Conservation (phyloP, 306 rosid species). For the Ormosia semicastrata region DNA sequence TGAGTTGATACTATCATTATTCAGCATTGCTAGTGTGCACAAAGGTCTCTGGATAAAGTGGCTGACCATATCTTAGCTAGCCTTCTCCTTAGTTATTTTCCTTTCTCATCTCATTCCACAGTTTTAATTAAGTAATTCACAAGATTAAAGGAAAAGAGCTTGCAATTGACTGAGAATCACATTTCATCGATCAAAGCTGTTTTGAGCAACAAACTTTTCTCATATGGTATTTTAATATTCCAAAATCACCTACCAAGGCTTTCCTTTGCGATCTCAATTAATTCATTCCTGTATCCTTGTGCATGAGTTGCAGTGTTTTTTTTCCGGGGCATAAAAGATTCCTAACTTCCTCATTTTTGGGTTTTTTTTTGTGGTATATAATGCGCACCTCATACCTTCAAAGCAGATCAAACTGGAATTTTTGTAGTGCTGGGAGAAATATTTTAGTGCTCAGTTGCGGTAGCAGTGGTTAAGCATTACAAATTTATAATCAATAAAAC, state of each 20-base stretch:
- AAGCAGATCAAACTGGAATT: no score
- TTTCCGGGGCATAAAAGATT: no score
- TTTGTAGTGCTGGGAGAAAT: no score
- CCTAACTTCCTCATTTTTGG: no score
- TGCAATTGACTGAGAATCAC: not conserved
- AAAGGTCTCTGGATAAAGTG: not conserved
- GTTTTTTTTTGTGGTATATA: no score
- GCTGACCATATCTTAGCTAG: not conserved
- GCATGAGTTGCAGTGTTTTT: no score
- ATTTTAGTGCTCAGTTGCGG: no score
- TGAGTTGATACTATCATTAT: not conserved
- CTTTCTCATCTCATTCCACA: not conserved
- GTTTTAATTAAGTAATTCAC: not conserved
- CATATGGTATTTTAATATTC: not conserved
- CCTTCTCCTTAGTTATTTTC: not conserved
- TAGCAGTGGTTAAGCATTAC: no score
- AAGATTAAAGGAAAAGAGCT: not conserved
- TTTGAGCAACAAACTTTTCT: not conserved
- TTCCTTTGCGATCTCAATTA: not conserved
- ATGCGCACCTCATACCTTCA: no score
- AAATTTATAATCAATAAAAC: no score
- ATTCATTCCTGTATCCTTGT: not conserved
- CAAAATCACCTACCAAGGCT: not conserved
- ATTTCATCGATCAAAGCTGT: not conserved
- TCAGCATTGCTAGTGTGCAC: not conserved